Conservation (phyloP, 1,284 basidiomycete genomes). For the Rhizoctonia solani region DNA sequence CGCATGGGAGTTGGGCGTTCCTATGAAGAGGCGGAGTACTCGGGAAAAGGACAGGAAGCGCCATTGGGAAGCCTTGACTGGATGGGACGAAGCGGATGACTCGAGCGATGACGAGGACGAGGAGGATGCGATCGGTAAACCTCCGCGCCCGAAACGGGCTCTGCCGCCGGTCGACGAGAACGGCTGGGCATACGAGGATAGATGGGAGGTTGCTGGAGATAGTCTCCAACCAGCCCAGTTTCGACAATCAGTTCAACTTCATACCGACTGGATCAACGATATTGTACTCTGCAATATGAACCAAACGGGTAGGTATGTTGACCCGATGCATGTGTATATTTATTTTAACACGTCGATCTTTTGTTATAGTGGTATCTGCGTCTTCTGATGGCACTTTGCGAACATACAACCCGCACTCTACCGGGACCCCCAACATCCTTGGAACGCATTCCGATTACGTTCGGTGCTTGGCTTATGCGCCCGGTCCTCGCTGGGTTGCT, state of each 20-base stretch:
- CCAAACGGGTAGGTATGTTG: constrained; percentile 71
- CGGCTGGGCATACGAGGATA: constrained; percentile 62
- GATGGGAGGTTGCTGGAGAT: constrained; percentile 74
- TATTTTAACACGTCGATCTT: background rate
- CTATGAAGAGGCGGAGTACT: constrained; percentile 46
- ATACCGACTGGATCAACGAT: constrained; percentile 97
- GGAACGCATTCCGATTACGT: constrained; percentile 95
- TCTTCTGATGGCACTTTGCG: constrained; percentile 96
- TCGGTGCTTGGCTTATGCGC: constrained; percentile 79
- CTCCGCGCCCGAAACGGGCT: constrained; percentile 1
- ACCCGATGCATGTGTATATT: background rate
- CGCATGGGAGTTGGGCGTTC: constrained; percentile 85
- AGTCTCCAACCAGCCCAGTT: constrained; percentile 53
- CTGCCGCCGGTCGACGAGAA: constrained; percentile 45
- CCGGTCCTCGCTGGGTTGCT: constrained; percentile 82
- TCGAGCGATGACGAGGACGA: constrained; percentile 41
- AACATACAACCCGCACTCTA: constrained; percentile 87
- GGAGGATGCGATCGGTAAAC: constrained; percentile 53
- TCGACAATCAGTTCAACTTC: constrained; percentile 81
- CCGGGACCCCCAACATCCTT: constrained; percentile 58
- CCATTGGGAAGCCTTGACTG: constrained; percentile 76
- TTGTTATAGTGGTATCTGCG: constrained; percentile 75
- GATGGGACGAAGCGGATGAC: constrained; percentile 73
- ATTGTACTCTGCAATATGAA: constrained; percentile 90
- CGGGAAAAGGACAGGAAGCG: constrained; percentile 45